phyloP scores from a whole-genome alignment of 495 filamentous ascomycete species.

The Neurospora sp. region DNA sequence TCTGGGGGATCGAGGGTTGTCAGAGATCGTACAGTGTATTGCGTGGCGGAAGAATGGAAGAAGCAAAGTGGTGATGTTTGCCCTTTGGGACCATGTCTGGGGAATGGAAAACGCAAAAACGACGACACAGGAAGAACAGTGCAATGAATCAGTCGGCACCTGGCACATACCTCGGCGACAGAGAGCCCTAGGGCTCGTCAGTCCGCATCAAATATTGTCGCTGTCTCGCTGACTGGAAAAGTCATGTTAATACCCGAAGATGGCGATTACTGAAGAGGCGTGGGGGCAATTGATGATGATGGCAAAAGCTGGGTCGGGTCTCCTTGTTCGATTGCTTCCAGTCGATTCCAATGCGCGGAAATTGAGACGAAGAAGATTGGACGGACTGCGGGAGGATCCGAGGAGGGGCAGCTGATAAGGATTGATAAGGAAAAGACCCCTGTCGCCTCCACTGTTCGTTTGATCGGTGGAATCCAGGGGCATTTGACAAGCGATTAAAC shows the following conservation, averaged over 20 bases:
- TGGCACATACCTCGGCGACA: neutral
- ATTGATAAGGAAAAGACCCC: neutral
- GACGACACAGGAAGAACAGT: neutral
- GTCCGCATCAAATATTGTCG: neutral
- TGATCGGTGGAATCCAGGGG: too few species aligned
- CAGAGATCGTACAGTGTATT: neutral
- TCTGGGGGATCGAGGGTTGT: neutral
- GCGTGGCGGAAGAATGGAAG: neutral
- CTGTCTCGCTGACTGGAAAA: neutral
- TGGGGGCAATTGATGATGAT: neutral
- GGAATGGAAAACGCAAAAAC: neutral
- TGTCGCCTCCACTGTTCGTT: neutral
- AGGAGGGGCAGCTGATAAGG: neutral
- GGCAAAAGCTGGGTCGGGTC: neutral
- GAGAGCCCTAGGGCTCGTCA: neutral
- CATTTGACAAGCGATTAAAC: neutral
- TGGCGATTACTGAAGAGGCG: neutral
- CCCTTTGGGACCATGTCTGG: neutral
- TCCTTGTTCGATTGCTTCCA: neutral
- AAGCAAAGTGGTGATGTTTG: neutral
- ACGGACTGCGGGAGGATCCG: neutral
- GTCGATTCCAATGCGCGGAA: neutral
- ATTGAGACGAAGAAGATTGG: neutral
- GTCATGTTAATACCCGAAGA: neutral
- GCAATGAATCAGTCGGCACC: neutral